Conservation (phyloP, 306 rosid species). For the Dicorynia guianensis region DNA sequence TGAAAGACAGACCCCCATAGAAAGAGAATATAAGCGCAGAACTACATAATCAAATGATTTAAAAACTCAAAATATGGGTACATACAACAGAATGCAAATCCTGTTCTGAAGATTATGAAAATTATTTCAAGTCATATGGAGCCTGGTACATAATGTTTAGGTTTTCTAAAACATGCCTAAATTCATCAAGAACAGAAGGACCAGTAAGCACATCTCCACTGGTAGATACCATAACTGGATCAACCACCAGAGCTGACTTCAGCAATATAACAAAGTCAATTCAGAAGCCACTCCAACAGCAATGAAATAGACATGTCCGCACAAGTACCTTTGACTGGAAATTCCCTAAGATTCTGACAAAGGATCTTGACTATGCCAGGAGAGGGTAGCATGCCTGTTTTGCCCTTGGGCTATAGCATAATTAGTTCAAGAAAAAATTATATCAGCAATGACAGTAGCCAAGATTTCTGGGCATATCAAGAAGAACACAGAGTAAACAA, state of each 20-base stretch:
- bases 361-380: slow-evolving; percentile 65
- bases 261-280: slow-evolving; percentile 45
- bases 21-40: neutral
- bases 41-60: slow-evolving; percentile 3
- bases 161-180: slow-evolving; percentile 58
- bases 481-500: slow-evolving; percentile 29
- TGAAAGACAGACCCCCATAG: neutral
- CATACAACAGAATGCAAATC: neutral
- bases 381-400: slow-evolving; percentile 95
- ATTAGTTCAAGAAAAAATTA: slow-evolving; percentile 25
- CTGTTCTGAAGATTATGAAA: neutral
- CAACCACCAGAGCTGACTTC: slow-evolving; percentile 95
- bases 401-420: slow-evolving; percentile 62
- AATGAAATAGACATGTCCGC: slow-evolving; percentile 25
- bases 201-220: slow-evolving; percentile 84
- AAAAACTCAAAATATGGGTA: neutral
- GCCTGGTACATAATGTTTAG: slow-evolving; percentile 16
- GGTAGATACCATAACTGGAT: slow-evolving; percentile 96
- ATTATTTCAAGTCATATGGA: slow-evolving; percentile 18
- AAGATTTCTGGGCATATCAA: slow-evolving; percentile 14
- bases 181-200: slow-evolving; percentile 71
- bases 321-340: slow-evolving; percentile 74
- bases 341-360: slow-evolving; percentile 64
- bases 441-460: slow-evolving; percentile 24
- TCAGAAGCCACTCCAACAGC: slow-evolving; percentile 35